Conservation (phyloP, 2,329 filamentous ascomycete species). For the Ceratocystis alfenasii region DNA sequence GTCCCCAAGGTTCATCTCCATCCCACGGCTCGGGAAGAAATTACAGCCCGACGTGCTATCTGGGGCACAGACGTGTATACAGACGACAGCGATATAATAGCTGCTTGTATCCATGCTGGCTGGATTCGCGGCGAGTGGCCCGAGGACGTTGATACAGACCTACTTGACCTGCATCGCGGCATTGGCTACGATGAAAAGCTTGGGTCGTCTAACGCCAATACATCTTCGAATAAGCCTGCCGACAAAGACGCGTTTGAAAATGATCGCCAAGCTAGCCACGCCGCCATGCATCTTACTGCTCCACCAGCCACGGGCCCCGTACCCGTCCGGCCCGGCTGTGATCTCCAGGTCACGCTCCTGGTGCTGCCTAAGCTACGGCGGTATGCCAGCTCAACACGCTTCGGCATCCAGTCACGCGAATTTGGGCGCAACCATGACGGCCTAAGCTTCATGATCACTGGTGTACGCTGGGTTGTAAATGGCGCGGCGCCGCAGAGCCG, state of each 20-base stretch:
- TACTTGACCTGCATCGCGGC: slow-evolving; percentile 47
- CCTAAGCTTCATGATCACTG: slow-evolving; percentile 74
- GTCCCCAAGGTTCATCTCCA: slow-evolving; percentile 69
- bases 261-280: slow-evolving; percentile 27
- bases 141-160: slow-evolving; percentile 57
- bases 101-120: slow-evolving; percentile 83
- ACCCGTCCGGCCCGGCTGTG: slow-evolving; percentile 52
- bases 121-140: slow-evolving; percentile 86
- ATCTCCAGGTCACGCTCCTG: slow-evolving; percentile 76
- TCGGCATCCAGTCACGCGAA: slow-evolving; percentile 69
- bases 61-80: slow-evolving; percentile 96
- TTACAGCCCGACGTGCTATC: slow-evolving; percentile 65
- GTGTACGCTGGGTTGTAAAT: slow-evolving; percentile 71
- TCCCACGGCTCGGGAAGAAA: slow-evolving; percentile 60
- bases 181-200: slow-evolving; percentile 23
- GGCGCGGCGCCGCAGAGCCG: slow-evolving; percentile 52
- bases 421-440: slow-evolving; percentile 73
- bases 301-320: slow-evolving; percentile 52
- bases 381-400: slow-evolving; percentile 63
- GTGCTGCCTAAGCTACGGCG: slow-evolving; percentile 68
- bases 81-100: slow-evolving; percentile 87
- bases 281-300: slow-evolving; percentile 36
- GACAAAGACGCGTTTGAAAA: slow-evolving; percentile 28
- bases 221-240: slow-evolving; percentile 26
- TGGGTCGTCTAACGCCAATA: background rate